Evolutionary conservation across 2,329 filamentous ascomycete genomes (phyloP).

Genomic region (Xylaria sp.): DNA sequence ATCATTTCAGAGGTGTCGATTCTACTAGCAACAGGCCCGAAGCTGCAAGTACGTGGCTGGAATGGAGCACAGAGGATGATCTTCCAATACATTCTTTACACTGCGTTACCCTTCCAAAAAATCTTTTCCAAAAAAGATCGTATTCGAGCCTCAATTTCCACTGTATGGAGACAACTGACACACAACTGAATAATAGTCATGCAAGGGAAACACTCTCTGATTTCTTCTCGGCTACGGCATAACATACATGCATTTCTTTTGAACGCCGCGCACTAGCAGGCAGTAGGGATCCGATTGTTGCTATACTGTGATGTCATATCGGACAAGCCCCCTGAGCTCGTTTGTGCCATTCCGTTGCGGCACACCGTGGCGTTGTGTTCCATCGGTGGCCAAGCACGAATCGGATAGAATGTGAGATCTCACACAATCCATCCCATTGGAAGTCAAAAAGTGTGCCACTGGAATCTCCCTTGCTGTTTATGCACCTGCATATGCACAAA

Average conservation of each 20-base stretch:
- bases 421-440: conserved; percentile 41
- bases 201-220: neutral
- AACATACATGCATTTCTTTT: conserved; percentile 7
- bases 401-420: conserved; percentile 43
- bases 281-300: neutral
- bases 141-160: conserved; percentile 14
- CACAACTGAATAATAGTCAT: neutral
- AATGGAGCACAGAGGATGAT: conserved; percentile 43
- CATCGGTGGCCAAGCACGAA: conserved; percentile 40
- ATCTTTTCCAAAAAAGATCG: conserved; percentile 15
- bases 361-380: conserved; percentile 42
- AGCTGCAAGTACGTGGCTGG: conserved; percentile 46
- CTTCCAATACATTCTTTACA: conserved; percentile 45
- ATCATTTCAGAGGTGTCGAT: conserved; percentile 38
- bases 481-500: conserved; percentile 46
- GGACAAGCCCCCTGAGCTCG: conserved; percentile 26
- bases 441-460: conserved; percentile 34
- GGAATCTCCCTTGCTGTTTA: conserved; percentile 49
- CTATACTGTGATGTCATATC: conserved; percentile 33
- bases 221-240: neutral
- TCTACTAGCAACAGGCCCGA: conserved; percentile 40
- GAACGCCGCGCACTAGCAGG: conserved; percentile 8
- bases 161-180: neutral
- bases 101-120: conserved; percentile 38
- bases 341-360: conserved; percentile 47